Conservation (phyloP, 2,329 filamentous ascomycete species). For the Beauveria australis region DNA sequence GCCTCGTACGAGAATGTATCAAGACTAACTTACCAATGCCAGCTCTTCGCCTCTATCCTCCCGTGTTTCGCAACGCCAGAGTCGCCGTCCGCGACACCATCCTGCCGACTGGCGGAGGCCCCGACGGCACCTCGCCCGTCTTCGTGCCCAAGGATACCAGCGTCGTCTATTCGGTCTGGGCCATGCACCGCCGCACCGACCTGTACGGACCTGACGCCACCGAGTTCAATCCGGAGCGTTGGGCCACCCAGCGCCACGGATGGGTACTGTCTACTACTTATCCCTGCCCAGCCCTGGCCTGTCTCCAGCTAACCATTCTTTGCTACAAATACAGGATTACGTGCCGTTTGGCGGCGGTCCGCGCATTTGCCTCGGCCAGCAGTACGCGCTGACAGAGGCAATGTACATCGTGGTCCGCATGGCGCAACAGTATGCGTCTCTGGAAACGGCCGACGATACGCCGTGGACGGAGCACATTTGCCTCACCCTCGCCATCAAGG, state of each 20-base stretch:
- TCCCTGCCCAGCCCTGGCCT: background rate
- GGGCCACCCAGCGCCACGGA: slow-evolving; percentile 22
- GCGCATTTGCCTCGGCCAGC: slow-evolving; percentile 24
- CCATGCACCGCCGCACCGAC: slow-evolving; percentile 25
- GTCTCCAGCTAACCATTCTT: background rate
- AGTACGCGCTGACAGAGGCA: slow-evolving; percentile 4
- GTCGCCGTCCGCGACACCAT: slow-evolving; percentile 22
- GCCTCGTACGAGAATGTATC: background rate
- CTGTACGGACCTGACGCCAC: slow-evolving; percentile 28
- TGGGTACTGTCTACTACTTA: slow-evolving; percentile 15
- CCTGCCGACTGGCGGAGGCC: slow-evolving; percentile 28
- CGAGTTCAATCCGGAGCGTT: slow-evolving; percentile 29
- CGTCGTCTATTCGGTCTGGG: slow-evolving; percentile 17
- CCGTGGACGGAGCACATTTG: background rate
- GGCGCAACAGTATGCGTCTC: slow-evolving; percentile 10
- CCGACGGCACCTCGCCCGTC: slow-evolving; percentile 22
- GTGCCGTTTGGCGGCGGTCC: slow-evolving; percentile 30
- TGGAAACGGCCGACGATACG: background rate
- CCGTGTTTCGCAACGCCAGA: slow-evolving; percentile 25
- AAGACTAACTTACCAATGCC: background rate
- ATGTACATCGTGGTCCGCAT: slow-evolving; percentile 7
- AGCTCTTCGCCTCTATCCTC: slow-evolving; percentile 25
- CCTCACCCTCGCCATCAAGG: background rate
- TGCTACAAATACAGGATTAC: slow-evolving; percentile 17
- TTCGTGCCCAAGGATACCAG: slow-evolving; percentile 21